These are phyloP conservation scores for Stellera chamaejasme DNA, from an alignment of 345 rosid genomes.

Conservation along the genomic window DNA sequence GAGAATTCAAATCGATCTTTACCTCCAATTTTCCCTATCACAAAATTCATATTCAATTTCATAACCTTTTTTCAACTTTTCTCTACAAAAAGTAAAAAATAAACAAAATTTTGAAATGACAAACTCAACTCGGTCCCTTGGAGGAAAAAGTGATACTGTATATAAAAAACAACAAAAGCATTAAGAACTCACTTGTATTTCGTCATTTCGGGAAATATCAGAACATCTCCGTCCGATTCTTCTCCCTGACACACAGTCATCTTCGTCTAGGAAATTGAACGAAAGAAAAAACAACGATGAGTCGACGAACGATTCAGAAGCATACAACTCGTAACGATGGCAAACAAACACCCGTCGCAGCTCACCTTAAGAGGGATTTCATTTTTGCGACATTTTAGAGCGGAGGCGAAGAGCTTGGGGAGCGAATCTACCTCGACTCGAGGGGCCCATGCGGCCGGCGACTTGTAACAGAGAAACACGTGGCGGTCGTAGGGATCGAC, in stretches of 20 bases:
- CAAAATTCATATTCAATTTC: too few species aligned
- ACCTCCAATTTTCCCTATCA: too few species aligned
- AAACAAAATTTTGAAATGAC: too few species aligned
- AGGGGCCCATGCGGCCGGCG: too few species aligned
- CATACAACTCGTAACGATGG: constrained; percentile 5
- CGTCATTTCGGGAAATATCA: constrained; percentile 89
- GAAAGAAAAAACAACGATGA: constrained; percentile 8
- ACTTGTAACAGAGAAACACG: too few species aligned
- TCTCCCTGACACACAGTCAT: constrained; percentile 65
- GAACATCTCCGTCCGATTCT: constrained; percentile 70
- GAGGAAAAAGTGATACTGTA: too few species aligned
- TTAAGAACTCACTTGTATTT: constrained; percentile 62
- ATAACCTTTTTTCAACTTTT: constrained; percentile 21
- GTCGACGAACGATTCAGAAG: not conserved
- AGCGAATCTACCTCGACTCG: too few species aligned
- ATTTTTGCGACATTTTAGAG: too few species aligned
- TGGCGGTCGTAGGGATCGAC: too few species aligned
- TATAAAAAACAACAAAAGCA: not conserved
- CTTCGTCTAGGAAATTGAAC: constrained; percentile 31
- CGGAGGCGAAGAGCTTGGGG: too few species aligned
- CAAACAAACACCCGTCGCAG: constrained; percentile 71
- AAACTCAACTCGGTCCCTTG: too few species aligned
- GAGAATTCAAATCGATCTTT: too few species aligned
- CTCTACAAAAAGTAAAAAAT: constrained; percentile 15
- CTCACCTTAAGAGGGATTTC: constrained; percentile 5